Base-by-base conservation (phyloP, 176 grass and related monocot species). In the Panicum miliaceum region DNA sequence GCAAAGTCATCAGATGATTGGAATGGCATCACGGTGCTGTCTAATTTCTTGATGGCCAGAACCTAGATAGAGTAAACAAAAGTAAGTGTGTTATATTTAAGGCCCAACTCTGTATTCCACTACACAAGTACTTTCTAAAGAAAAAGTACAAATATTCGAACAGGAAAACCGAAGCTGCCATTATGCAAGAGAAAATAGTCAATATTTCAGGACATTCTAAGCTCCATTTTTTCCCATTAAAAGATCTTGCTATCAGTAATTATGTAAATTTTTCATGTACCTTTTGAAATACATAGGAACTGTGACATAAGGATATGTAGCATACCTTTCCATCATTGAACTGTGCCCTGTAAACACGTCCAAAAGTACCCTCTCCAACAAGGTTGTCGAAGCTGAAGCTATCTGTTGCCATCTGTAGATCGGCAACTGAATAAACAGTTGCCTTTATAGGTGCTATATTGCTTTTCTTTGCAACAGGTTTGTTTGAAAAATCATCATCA, bases 31-130 rank as follows among this genome's bases (percentile, higher is more conserved):
- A 92, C 80, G 29, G 89, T 78, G 51, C 83, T 89, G 81, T 93
- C 92, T 73, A 98, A 73, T 90, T 98, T 98, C 85, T 96, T 98
- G 83, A 98, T 88, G 54, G 93, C 93, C 57, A 98, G 71, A 94
- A 95, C 83, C 96, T 98, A 68, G 52, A 89, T 25, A 80, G 71
- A 76, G 75, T 51, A 60, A 85, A 89, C 20, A 90, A 78, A 45
- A 84, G 75, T 84, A 71, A 73, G 83, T 23, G n/a, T 1, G 65
- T 13, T 77, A 65, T 77, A 65, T 83, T 82, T 58, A 43, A 51
- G 9, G 12, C 6, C n/a, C 59, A 42, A 64, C 8, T 67, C 19
- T 65, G 15, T 22, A 66, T 35, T 80, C 9, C 12, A 82, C 12
- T 12, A 73, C 46, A 27, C 27, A 77, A 34, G 48, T 71, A 43